Evolutionary conservation across 768 basidiomycete species (phyloP).

Genomic region (Boletus reticuloceps): DNA sequence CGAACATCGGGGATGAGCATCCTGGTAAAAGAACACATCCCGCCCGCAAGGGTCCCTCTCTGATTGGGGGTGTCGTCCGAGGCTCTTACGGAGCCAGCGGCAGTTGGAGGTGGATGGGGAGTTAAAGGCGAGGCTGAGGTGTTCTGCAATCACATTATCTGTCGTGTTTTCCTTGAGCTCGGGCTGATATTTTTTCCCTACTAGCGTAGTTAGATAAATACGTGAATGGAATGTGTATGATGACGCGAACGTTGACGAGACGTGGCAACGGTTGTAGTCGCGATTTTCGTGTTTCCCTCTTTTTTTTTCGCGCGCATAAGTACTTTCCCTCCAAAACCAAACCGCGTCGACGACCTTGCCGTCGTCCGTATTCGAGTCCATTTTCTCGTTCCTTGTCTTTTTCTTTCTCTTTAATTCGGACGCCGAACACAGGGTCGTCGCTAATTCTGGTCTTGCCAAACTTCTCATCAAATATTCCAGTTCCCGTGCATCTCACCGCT

Average conservation of each 20-base stretch:
- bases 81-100: conserved; percentile 29
- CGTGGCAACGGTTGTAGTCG: conserved; percentile 10
- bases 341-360: conserved; percentile 2
- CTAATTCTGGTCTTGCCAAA: background rate
- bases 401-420: conserved; percentile 3
- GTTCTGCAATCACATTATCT: conserved; percentile 4
- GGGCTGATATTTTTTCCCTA: conserved; percentile 1
- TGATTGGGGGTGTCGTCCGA: conserved; percentile 27
- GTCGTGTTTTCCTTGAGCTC: background rate
- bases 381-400: background rate
- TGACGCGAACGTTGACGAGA: background rate
- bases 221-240: no score
- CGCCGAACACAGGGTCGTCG: background rate
- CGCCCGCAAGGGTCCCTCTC: conserved; percentile 40
- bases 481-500: background rate
- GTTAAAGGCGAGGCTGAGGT: conserved; percentile 89
- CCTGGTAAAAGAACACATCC: conserved; percentile 90
- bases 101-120: conserved; percentile 73
- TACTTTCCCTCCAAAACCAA: conserved; percentile 1
- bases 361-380: no score
- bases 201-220: background rate
- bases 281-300: background rate
- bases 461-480: background rate
- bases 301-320: background rate
- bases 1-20: conserved; percentile 66